These are phyloP conservation scores for Psilocybe sp. DNA, from an alignment of 768 basidiomycete genomes.

Conservation along the genomic window DNA sequence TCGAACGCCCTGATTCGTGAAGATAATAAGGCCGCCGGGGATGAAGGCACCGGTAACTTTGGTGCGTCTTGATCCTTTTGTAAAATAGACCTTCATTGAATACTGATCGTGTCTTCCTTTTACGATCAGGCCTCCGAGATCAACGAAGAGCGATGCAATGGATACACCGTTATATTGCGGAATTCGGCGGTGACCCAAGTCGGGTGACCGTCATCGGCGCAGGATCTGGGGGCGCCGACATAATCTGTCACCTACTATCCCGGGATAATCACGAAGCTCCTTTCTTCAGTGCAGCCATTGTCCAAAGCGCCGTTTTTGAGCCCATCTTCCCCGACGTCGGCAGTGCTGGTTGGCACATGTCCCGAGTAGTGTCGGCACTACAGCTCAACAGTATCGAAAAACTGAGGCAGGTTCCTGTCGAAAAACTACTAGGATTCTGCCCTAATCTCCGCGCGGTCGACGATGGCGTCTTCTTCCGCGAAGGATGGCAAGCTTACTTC, in stretches of 20 bases:
- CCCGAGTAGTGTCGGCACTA: constrained; percentile 57
- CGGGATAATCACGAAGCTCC: constrained; percentile 54
- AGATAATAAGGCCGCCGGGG: constrained; percentile 62
- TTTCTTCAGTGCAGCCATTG: constrained; percentile 69
- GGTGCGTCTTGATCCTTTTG: constrained; percentile 36
- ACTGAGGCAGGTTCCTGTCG: constrained; percentile 55
- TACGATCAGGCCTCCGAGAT: constrained; percentile 52
- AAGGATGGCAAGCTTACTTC: constrained; percentile 48
- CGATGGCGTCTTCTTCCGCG: constrained; percentile 66
- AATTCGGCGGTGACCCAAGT: constrained; percentile 67
- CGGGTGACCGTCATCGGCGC: constrained; percentile 53
- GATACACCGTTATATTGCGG: constrained; percentile 55
- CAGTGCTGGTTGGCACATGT: constrained; percentile 65
- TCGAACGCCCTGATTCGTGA: constrained; percentile 62
- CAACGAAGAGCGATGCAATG: constrained; percentile 64
- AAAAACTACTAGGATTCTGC: constrained; percentile 52
- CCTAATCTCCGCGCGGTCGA: constrained; percentile 58
- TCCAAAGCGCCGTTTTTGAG: constrained; percentile 71
- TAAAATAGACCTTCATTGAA: not conserved
- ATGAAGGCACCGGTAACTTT: constrained; percentile 76
- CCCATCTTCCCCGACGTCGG: constrained; percentile 56
- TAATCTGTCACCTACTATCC: constrained; percentile 64
- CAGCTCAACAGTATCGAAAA: constrained; percentile 55
- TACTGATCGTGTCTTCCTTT: constrained; percentile 5
- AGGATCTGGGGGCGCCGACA: constrained; percentile 54